Percentiles rank a stretch among this genome's conserved stretches.
phyloP scores from a whole-genome alignment of 2,329 filamentous ascomycete species.

The Acrodontium crateriforme region DNA sequence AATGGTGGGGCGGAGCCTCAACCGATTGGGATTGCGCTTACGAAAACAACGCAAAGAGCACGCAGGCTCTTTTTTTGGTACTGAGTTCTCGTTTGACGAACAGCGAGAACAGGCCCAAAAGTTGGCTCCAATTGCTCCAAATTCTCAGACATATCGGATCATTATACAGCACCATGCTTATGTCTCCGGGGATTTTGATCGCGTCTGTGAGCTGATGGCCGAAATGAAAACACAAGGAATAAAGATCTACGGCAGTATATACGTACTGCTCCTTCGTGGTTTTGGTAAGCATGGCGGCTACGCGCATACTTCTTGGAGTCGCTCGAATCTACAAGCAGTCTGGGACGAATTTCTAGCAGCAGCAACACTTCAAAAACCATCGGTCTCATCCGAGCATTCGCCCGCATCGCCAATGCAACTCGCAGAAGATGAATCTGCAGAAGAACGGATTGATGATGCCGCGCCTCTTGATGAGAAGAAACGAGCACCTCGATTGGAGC shows the following conservation, averaged over 20 bases:
- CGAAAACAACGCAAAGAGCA: conserved; percentile 36
- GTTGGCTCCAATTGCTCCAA: conserved; percentile 52
- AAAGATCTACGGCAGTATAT: conserved; percentile 60
- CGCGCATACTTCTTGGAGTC: conserved; percentile 57
- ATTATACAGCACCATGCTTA: conserved; percentile 63
- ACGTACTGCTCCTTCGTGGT: conserved; percentile 67
- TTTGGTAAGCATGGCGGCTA: conserved; percentile 61
- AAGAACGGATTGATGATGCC: not conserved
- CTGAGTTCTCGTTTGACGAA: conserved; percentile 10
- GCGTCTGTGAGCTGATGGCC: conserved; percentile 55
- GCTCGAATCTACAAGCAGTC: conserved; percentile 50
- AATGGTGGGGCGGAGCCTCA: conserved; percentile 34
- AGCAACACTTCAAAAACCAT: not conserved
- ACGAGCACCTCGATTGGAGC: conserved; percentile 23
- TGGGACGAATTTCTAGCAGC: conserved; percentile 47
- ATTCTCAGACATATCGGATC: conserved; percentile 66
- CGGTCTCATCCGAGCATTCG: not conserved
- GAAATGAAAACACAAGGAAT: conserved; percentile 64
- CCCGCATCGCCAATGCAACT: not conserved
- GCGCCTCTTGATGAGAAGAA: no score
- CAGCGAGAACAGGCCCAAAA: conserved; percentile 44
- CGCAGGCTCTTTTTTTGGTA: conserved; percentile 29
- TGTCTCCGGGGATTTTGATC: conserved; percentile 54
- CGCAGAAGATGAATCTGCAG: conserved; percentile 1
- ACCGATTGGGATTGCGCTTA: conserved; percentile 29